A percentile compares a stretch with the other conserved stretches of the same genome.
Evolutionary conservation across 495 filamentous ascomycete species (phyloP).

Genomic region (Massariosphaeria phaeospora): DNA sequence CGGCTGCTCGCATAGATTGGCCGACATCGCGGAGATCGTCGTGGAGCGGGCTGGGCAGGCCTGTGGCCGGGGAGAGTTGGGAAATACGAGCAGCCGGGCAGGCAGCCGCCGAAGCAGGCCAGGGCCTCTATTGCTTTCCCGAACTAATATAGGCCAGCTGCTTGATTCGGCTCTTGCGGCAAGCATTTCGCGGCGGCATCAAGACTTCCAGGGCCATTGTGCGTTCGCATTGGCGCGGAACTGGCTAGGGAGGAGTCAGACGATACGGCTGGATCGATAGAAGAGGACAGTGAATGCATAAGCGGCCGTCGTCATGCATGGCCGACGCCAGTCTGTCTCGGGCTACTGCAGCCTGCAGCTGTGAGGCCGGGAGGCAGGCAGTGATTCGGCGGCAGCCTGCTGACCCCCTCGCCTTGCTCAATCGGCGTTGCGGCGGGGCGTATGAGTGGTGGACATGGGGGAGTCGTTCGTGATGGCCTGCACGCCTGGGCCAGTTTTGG

Average conservation of each 20-base stretch:
- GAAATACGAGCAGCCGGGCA: too few species aligned
- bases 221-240: neutral
- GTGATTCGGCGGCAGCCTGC: slow-evolving; percentile 20
- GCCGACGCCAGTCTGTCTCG: slow-evolving; percentile 14
- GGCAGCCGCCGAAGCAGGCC: slow-evolving; percentile 7
- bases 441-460: slow-evolving; percentile 19
- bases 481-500: slow-evolving; percentile 22
- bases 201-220: neutral
- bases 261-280: slow-evolving; percentile 29
- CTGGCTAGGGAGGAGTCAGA: slow-evolving; percentile 28
- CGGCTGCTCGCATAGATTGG: slow-evolving; percentile 8
- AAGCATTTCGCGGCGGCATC: slow-evolving; percentile 16
- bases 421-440: slow-evolving; percentile 14
- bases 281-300: slow-evolving; percentile 30
- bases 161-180: slow-evolving; percentile 30
- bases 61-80: neutral
- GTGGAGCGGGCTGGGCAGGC: neutral
- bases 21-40: slow-evolving; percentile 11
- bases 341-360: slow-evolving; percentile 11
- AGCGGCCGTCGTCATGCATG: slow-evolving; percentile 27
- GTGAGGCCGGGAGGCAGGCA: slow-evolving; percentile 5
- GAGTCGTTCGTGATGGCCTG: slow-evolving; percentile 20
- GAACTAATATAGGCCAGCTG: slow-evolving; percentile 17
- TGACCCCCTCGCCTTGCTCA: slow-evolving; percentile 25
- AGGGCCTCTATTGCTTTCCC: slow-evolving; percentile 18